A percentile compares a stretch with the other conserved stretches of the same genome.
Conservation (phyloP, 306 rosid species). For the Glycyrrhiza uralensis region DNA sequence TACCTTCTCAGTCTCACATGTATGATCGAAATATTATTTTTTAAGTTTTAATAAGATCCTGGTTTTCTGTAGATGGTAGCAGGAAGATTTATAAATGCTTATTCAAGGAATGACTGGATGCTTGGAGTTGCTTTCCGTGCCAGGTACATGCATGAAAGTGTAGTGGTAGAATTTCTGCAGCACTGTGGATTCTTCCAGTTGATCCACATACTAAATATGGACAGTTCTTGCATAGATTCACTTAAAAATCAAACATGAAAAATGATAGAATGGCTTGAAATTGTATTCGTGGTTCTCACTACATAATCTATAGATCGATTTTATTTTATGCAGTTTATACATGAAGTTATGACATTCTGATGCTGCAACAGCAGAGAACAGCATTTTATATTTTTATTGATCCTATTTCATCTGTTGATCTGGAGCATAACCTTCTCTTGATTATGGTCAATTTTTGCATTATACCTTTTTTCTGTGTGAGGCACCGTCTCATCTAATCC, state of each 20-base stretch:
- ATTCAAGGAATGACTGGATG: slow-evolving; percentile 61
- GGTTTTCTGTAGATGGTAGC: slow-evolving; percentile 56
- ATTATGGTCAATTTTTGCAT: background rate
- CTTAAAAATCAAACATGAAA: background rate
- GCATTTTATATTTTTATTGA: background rate
- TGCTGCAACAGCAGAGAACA: background rate
- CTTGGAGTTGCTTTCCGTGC: slow-evolving; percentile 69
- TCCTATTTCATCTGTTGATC: background rate
- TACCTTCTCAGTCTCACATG: background rate
- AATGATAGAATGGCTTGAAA: background rate
- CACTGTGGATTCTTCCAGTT: background rate
- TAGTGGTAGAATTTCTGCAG: slow-evolving; percentile 1
- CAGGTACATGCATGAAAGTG: slow-evolving; percentile 38
- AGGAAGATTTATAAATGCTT: slow-evolving; percentile 75
- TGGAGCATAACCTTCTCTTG: background rate
- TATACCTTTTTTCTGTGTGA: background rate
- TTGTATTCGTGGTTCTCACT: background rate
- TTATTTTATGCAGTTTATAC: background rate
- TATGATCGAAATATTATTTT: background rate
- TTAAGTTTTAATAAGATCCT: background rate
- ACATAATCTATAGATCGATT: background rate
- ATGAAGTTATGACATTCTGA: background rate
- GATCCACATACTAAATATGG: background rate
- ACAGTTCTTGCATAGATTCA: background rate
- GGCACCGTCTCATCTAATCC: background rate